A percentile compares a stretch with the other conserved stretches of the same genome.
These are phyloP conservation scores for Bacterosira constricta DNA, from an alignment of 108 stramenopile genomes.

Conservation along the genomic window DNA sequence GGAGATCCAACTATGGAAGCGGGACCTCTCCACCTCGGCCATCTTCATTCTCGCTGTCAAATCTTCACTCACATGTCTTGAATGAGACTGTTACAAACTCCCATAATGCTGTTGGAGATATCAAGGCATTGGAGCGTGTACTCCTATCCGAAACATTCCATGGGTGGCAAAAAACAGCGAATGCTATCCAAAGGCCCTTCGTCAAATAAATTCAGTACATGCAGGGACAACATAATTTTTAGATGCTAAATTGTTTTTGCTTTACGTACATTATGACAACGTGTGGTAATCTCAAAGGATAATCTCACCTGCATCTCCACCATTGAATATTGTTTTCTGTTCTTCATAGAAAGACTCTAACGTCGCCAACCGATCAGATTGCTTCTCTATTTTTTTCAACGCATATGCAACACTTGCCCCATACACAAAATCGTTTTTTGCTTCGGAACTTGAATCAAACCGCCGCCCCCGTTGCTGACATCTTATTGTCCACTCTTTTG, in stretches of 20 bases:
- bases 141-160: constrained; percentile 20
- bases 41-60: constrained; percentile 21
- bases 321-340: constrained; percentile 45
- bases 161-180: constrained; percentile 33
- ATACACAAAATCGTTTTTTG: constrained; percentile 33
- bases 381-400: constrained; percentile 35
- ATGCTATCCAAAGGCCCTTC: constrained; percentile 22
- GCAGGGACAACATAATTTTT: not conserved
- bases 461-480: constrained; percentile 33
- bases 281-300: not conserved
- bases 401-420: constrained; percentile 41
- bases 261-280: not conserved
- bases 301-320: not conserved
- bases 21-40: constrained; percentile 7
- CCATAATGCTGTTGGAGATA: constrained; percentile 44
- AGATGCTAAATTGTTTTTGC: not conserved
- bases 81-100: constrained; percentile 19
- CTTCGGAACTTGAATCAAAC: constrained; percentile 44
- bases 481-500: constrained; percentile 34
- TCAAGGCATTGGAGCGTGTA: constrained; percentile 39
- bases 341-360: constrained; percentile 51
- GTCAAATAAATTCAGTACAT: not conserved
- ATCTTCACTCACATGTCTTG: constrained; percentile 32
- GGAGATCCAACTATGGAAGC: constrained; percentile 1
- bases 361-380: constrained; percentile 35